phyloP scores from a whole-genome alignment of 2,329 filamentous ascomycete genomes.

The Purpureocillium lavendulum region DNA sequence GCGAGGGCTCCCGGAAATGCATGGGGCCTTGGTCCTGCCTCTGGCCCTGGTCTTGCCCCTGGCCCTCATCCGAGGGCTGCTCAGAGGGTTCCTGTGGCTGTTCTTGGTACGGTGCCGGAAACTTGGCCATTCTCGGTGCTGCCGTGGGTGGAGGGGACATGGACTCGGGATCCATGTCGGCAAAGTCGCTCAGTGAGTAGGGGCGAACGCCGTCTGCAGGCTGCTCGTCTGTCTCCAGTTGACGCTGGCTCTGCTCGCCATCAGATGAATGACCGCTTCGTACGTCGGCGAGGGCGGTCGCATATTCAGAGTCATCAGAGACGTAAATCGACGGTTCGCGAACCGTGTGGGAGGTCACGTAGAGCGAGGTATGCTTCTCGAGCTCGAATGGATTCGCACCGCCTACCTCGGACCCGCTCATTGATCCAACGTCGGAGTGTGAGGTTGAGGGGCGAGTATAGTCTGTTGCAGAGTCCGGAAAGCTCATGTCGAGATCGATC shows the following conservation, averaged over 20 bases:
- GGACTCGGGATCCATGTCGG: slow-evolving; percentile 29
- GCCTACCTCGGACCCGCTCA: slow-evolving; percentile 47
- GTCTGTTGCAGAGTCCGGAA: slow-evolving; percentile 42
- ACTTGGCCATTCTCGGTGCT: slow-evolving; percentile 9
- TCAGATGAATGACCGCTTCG: slow-evolving; percentile 5
- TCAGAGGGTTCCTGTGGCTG: slow-evolving; percentile 8
- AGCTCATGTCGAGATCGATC: slow-evolving; percentile 47
- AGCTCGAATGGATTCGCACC: slow-evolving; percentile 53
- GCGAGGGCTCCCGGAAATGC: slow-evolving; percentile 8
- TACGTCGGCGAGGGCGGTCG: slow-evolving; percentile 25
- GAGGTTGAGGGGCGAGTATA: slow-evolving; percentile 48
- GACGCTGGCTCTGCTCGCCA: slow-evolving; percentile 8
- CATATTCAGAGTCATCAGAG: slow-evolving; percentile 47
- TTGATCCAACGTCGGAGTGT: slow-evolving; percentile 48
- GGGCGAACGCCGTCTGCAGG: slow-evolving; percentile 14
- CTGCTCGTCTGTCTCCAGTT: slow-evolving; percentile 6
- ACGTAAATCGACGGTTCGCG: slow-evolving; percentile 54
- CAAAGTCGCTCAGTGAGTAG: slow-evolving; percentile 31
- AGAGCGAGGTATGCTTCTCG: slow-evolving; percentile 53
- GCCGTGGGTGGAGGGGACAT: slow-evolving; percentile 22
- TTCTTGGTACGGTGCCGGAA: slow-evolving; percentile 6
- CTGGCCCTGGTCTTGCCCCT: slow-evolving; percentile 8
- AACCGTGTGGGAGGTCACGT: slow-evolving; percentile 29
- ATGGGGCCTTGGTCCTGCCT: too few relatives aligned
- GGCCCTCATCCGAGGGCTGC: slow-evolving; percentile 8